These are phyloP conservation scores for Hyaloperonospora brassicae DNA, from an alignment of 352 stramenopile genomes.

Conservation along the genomic window DNA sequence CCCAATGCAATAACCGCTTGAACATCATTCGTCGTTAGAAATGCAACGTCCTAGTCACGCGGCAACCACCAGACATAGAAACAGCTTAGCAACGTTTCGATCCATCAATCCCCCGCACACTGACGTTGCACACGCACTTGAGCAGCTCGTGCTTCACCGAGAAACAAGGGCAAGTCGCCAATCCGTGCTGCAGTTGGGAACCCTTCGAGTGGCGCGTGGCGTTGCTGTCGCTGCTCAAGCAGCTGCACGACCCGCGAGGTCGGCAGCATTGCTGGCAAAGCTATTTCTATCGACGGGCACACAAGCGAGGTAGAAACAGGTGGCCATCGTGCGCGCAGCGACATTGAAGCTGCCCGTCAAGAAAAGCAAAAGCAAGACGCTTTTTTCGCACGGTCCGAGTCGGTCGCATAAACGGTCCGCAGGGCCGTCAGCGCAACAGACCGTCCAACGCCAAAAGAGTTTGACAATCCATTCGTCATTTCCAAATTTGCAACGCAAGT, in stretches of 20 bases:
- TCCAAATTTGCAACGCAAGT: constrained; percentile 14
- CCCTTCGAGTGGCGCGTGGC: constrained; percentile 39
- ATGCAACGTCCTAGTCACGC: constrained; percentile 27
- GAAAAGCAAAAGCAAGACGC: no score
- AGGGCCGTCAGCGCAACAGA: no score
- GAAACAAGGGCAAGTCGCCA: constrained; percentile 37
- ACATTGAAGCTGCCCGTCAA: no score
- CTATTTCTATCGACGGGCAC: not conserved
- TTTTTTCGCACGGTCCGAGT: no score
- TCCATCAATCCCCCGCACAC: not conserved
- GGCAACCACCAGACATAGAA: constrained; percentile 1
- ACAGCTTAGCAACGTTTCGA: not conserved
- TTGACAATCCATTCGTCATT: constrained; percentile 11
- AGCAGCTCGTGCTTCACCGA: constrained; percentile 48
- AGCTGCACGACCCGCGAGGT: constrained; percentile 20
- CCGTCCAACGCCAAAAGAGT: no score
- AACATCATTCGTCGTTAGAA: constrained; percentile 40
- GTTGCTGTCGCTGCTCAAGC: constrained; percentile 35
- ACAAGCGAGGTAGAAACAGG: not conserved
- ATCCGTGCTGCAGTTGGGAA: constrained; percentile 42
- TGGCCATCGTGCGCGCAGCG: no score
- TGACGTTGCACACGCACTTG: constrained; percentile 22
- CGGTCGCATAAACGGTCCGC: no score
- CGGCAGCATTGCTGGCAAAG: not conserved
- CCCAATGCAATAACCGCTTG: constrained; percentile 48